Percentiles rank a stretch among this genome's conserved stretches.
Conservation (phyloP, 176 grass and related monocot genomes). For the Oryza coarctata region DNA sequence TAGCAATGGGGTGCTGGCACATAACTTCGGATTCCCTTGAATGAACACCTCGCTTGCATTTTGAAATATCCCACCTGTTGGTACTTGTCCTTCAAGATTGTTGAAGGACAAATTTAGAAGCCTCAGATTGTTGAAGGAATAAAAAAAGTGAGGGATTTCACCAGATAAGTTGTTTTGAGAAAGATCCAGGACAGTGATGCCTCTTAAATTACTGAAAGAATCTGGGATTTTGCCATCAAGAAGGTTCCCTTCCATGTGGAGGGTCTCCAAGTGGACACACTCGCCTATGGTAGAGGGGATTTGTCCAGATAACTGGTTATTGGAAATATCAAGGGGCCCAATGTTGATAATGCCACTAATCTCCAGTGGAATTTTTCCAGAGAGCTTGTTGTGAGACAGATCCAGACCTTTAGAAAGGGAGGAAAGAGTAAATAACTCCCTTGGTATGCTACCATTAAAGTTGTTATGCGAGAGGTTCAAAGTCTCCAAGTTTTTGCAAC, state of each 20-base stretch:
- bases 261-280: conserved; percentile 27
- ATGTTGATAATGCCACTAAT: conserved; percentile 26
- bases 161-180: conserved; percentile 50
- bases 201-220: conserved; percentile 13
- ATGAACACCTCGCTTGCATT: conserved; percentile 24
- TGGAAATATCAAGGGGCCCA: not conserved
- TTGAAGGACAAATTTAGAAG: conserved; percentile 56
- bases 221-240: conserved; percentile 38
- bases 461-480: conserved; percentile 35
- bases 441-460: conserved; percentile 36
- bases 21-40: conserved; percentile 37
- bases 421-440: conserved; percentile 15
- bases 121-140: not conserved
- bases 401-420: conserved; percentile 14
- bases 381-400: conserved; percentile 39
- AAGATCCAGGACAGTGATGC: conserved; percentile 23
- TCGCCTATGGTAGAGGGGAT: conserved; percentile 34
- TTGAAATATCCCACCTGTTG: conserved; percentile 32
- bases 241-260: conserved; percentile 25
- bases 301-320: conserved; percentile 28
- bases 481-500: not conserved
- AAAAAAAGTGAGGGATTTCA: conserved; percentile 30
- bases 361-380: conserved; percentile 22
- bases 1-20: not conserved
- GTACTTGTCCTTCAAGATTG: conserved; percentile 44